Base-by-base conservation (phyloP, 148 eudicot species). In the Cornus controversa region DNA sequence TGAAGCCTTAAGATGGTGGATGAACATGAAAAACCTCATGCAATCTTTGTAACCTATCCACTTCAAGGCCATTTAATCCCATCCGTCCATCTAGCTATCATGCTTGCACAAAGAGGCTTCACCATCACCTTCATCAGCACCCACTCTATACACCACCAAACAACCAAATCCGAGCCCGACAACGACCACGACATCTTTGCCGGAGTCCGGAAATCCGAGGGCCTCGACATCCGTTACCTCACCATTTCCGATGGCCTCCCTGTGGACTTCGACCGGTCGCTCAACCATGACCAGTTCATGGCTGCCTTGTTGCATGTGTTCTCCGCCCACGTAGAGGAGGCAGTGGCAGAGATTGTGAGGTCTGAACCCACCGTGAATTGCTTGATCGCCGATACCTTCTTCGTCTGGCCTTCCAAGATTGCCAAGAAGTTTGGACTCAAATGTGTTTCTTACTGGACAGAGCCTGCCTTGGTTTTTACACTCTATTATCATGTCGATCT, bases 11-110 rank as follows among this genome's bases (percentile, higher is more conserved):
- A 27, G 64, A 77, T 78, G 78, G 78, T 13, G 23, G 67, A 74
- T 29, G 34, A 25, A 18, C 6, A 71, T 10, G 65, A 77, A 66
- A 80, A 75, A 57, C 90, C 89, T 25, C 96, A 88, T 80, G 90
- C 90, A 64, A 82, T 92, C 27, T 28, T 92, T 15, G 62, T 90
- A 8, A 67, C 87, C 22, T 80, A 83, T 66, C 89, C 91, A 6
- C 83, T 85, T 2, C 94, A 92, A 80, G 97, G 97, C 82, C 94
- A 92, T 62, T 68, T 92, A 2, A 90, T 82, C 76, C 97, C 94
- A 20, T 75, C 82, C 25, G 84, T 86, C 37, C 79, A 87, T 64
- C 84, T 92, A 15, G 89, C 95, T 25, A 82, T 83, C 54, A 91
- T 85, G 75, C 93, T 93, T 5, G 96, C 98, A 50, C 84, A 87